Evolutionary conservation across 2,329 filamentous ascomycete species (phyloP).

Genomic region (Thermothelomyces thermophilus): DNA sequence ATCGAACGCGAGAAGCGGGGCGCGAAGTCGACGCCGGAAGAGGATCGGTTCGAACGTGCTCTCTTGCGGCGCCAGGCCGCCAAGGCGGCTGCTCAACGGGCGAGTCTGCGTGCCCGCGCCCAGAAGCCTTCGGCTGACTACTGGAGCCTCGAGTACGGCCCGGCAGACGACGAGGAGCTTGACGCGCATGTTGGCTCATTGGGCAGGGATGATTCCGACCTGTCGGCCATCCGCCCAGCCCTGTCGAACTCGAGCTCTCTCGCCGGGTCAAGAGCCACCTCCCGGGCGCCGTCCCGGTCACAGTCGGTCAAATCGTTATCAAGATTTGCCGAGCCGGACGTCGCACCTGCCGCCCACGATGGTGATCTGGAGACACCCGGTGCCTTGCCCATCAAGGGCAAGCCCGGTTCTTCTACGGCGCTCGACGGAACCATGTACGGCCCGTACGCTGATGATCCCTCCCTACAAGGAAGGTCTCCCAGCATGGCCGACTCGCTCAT

Average conservation of each 20-base stretch:
- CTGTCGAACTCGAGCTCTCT: constrained; percentile 35
- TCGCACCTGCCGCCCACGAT: constrained; percentile 34
- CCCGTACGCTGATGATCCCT: constrained; percentile 54
- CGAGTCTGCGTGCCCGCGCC: constrained; percentile 42
- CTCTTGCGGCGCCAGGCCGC: constrained; percentile 52
- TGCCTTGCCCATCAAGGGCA: constrained; percentile 42
- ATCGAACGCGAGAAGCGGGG: constrained; percentile 65
- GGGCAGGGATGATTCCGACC: constrained; percentile 36
- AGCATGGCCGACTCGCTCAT: constrained; percentile 75
- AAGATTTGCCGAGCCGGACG: constrained; percentile 30
- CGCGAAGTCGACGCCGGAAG: constrained; percentile 51
- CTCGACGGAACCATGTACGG: constrained; percentile 76
- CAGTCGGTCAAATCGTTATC: constrained; percentile 41
- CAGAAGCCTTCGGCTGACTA: constrained; percentile 53
- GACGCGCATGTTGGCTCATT: constrained; percentile 40
- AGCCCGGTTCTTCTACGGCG: constrained; percentile 47
- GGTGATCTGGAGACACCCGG: constrained; percentile 50
- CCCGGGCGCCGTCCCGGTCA: constrained; percentile 41
- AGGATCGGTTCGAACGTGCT: constrained; percentile 54
- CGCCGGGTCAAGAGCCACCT: constrained; percentile 36
- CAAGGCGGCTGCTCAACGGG: constrained; percentile 52
- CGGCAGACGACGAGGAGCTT: constrained; percentile 43
- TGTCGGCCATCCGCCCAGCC: constrained; percentile 31
- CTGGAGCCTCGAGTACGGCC: constrained; percentile 82
- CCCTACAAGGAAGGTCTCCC: constrained; percentile 61